These are phyloP conservation scores for Rhypophila decipiens DNA, from an alignment of 495 filamentous ascomycete genomes.

Conservation along the genomic window DNA sequence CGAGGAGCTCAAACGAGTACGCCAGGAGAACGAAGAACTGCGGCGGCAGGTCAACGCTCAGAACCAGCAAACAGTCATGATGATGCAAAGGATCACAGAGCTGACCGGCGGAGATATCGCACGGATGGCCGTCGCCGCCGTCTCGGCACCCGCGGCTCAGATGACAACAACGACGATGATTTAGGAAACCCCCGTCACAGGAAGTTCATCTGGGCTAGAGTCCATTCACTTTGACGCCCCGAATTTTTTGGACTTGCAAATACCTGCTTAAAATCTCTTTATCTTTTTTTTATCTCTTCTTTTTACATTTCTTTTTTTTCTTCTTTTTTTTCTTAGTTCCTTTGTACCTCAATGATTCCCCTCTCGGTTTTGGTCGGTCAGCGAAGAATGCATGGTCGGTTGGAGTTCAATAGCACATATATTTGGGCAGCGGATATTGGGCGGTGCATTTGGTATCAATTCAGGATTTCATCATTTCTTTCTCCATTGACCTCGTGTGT, in stretches of 20 bases:
- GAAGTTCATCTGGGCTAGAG: neutral
- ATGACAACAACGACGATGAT: constrained; percentile 8
- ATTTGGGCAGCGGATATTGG: no score
- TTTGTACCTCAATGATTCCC: neutral
- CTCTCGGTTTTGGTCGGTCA: neutral
- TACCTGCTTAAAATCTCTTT: no score
- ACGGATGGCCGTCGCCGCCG: neutral
- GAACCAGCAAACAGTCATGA: constrained; percentile 18
- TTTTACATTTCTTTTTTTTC: neutral
- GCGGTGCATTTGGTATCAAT: no score
- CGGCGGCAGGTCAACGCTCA: constrained; percentile 25
- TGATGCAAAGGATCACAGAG: constrained; percentile 24
- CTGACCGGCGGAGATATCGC: neutral
- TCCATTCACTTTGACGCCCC: neutral
- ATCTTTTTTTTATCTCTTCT: neutral
- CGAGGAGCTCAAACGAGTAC: constrained; percentile 34
- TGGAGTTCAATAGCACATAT: no score
- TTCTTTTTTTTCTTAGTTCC: neutral
- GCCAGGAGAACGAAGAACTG: constrained; percentile 32
- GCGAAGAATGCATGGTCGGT: neutral
- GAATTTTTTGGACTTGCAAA: neutral
- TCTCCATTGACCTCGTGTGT: no score
- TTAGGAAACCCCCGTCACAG: constrained; percentile 8
- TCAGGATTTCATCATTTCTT: no score
- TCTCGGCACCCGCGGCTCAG: neutral